Evolutionary conservation across 345 rosid genomes (phyloP), one percentile per base, ranked within the genome.

Genomic region (Sisymbrium altissimum): DNA sequence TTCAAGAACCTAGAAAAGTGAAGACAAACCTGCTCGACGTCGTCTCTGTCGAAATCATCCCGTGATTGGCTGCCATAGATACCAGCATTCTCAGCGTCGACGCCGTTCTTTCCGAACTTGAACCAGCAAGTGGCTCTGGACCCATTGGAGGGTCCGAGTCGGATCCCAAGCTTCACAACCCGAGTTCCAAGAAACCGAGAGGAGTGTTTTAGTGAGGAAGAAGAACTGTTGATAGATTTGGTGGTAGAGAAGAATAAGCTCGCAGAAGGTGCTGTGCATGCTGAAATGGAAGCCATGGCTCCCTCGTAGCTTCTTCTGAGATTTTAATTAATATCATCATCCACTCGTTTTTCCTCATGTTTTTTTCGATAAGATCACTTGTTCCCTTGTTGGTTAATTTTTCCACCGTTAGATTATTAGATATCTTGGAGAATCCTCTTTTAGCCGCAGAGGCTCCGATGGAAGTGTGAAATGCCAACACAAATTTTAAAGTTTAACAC

Each of bases 81-180:
- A 40, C 98, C 98, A 63, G 98, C 97, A 65, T 89, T 88, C 78
- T 91, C 93, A 55, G 98, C 95, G 73, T 93, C 97, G n/a, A 89
- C 93, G 18, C 97, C 98, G 75, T 78, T 87, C 74, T 88, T 86
- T 39, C 97, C 97, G 70, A 93, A 89, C 85, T 74, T 88, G 83
- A 93, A 93, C 92, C 94, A 93, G 83, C 96, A 87, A 71, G 66
- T 79, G 27, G 85, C 58, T 83, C 83, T 91, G 4, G 86, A 83
- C 44, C 94, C 94, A 64, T 89, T 86, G 7, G 90, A 83, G 52
- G 96, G 92, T 70, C 98, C 90, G 53, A 89, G 70, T 46, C 72
- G 73, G 49, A 62, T 64, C 67, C 82, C 10, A 30, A 43, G 68
- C 74, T 67, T 67, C 38, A 67, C 61, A 13, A 25, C 81, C 17